A percentile compares a stretch with the other conserved stretches of the same genome.
Conservation (phyloP, 805 yeast species). For the Metschnikowia drakensbergensis region DNA sequence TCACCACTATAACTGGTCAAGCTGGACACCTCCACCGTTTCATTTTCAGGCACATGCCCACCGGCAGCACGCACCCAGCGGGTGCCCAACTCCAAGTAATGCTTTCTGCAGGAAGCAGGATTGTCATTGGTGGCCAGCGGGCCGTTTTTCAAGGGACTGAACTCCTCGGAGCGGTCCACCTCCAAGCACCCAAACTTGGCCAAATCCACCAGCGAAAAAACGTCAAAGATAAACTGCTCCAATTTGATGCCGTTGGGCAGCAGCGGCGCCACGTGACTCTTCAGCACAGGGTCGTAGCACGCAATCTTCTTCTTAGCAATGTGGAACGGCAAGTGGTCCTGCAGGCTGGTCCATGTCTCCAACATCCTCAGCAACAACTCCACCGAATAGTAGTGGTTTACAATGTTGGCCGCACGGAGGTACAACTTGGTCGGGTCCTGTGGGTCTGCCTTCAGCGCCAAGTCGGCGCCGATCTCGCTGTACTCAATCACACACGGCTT, state of each 20-base stretch:
- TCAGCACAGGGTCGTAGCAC: conserved; percentile 44
- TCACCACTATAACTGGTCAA: conserved; percentile 73
- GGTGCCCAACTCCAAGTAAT: conserved; percentile 63
- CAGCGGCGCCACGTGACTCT: conserved; percentile 54
- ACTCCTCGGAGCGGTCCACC: conserved; percentile 80
- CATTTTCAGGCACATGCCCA: conserved; percentile 49
- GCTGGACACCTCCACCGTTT: conserved; percentile 73
- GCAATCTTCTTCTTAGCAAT: conserved; percentile 90
- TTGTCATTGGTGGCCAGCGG: conserved; percentile 79
- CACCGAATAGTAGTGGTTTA: conserved; percentile 90
- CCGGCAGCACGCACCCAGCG: conserved; percentile 72
- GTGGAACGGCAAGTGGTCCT: conserved; percentile 80
- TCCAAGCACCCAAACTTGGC: conserved; percentile 84
- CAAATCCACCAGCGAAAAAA: conserved; percentile 74
- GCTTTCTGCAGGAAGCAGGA: conserved; percentile 73
- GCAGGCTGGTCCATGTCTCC: conserved; percentile 66
- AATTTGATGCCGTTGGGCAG: conserved; percentile 87
- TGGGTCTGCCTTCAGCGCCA: conserved; percentile 63
- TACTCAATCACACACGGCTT: conserved; percentile 92
- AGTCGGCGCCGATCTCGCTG: conserved; percentile 76
- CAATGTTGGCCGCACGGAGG: conserved; percentile 94
- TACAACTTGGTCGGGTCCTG: conserved; percentile 50
- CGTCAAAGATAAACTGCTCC: conserved; percentile 96
- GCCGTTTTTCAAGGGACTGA: conserved; percentile 91
- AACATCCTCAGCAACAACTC: conserved; percentile 59